phyloP scores from a whole-genome alignment of 2,329 filamentous ascomycete species.

The Coleophoma crateriformis region DNA sequence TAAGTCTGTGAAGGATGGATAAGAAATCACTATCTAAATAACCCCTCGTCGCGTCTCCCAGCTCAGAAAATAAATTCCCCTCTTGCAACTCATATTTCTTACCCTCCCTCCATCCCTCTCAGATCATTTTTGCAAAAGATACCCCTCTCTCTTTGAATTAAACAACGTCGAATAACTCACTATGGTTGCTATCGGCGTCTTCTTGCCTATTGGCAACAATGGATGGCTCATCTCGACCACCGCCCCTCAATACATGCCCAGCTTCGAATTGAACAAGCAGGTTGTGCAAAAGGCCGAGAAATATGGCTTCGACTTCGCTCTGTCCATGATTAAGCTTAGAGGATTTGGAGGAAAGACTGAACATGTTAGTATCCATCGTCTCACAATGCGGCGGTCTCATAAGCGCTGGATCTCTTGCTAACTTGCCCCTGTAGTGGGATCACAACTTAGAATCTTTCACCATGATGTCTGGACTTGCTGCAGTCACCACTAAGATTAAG shows the following conservation, averaged over 20 bases:
- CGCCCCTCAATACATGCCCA: conserved; percentile 22
- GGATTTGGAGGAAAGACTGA: conserved; percentile 23
- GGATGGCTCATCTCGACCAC: conserved; percentile 25
- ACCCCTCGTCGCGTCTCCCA: not conserved
- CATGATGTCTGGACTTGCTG: conserved; percentile 23
- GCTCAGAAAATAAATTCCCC: not conserved
- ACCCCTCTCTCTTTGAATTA: not conserved
- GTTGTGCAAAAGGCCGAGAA: conserved; percentile 18
- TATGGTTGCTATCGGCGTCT: conserved; percentile 1
- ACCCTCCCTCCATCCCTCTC: not conserved
- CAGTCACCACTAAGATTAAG: conserved; percentile 23
- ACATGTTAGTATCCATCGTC: too few relatives aligned
- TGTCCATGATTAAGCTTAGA: conserved; percentile 24
- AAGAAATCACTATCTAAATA: not conserved
- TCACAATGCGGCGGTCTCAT: too few relatives aligned
- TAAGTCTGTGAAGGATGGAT: too few relatives aligned
- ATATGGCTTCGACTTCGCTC: conserved; percentile 23
- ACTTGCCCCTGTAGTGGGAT: conserved; percentile 17
- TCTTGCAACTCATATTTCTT: not conserved
- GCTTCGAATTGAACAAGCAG: conserved; percentile 21
- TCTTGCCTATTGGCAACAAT: conserved; percentile 17
- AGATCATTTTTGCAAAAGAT: not conserved
- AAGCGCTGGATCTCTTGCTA: too few relatives aligned
- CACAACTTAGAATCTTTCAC: conserved; percentile 25
- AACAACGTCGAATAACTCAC: not conserved